Evolutionary conservation across 441 rosid species (phyloP), one percentile per base, ranked within the genome.

Genomic region (Syzygium malaccense): DNA sequence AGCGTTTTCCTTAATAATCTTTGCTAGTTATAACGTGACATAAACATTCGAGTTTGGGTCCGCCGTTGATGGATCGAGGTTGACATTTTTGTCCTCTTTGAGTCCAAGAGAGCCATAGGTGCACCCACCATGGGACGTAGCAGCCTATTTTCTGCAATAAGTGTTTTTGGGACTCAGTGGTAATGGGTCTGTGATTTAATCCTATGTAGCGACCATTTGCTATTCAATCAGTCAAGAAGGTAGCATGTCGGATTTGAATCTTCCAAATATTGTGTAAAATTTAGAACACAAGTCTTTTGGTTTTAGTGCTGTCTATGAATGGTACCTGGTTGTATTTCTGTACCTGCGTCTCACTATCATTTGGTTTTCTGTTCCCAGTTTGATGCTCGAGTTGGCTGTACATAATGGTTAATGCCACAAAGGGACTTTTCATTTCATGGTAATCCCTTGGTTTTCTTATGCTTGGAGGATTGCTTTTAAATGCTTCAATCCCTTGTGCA

Each of bases 351-450:
- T 48, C 85, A 62, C 54, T 62, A 6, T 86, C 49, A 45, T 90
- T 68, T 75, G 62, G 53, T 41, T 75, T 75, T 88, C 85, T 54
- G 88, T 87, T 88, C 85, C 90, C 92, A 87, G 90, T 60, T 87
- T 87, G 79, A 89, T 55, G 85, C 86, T 83, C 41, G 41, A 88
- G 85, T 28, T 86, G 86, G 51, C 68, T 23, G 88, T 86, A 60
- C 68, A 87, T 66, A 87, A 96, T 97, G 99, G 99, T 96, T 60
- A 96, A 95, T 86, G 99, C 98, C 15, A 97, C 95, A 78, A 95
- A 96, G 94, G 99, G 99, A 88, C 92, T 97, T 75, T 95, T 96
- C 90, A 90, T 97, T 58, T 92, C 99, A 79, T 97, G 97, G 98
- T 97, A 91, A 93, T 58, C 60, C 48, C 64, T 48, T 30, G 85